Percentiles rank a stretch among this genome's conserved stretches.
phyloP scores from a whole-genome alignment of 2,329 filamentous ascomycete genomes.

The Alternaria postmessia region DNA sequence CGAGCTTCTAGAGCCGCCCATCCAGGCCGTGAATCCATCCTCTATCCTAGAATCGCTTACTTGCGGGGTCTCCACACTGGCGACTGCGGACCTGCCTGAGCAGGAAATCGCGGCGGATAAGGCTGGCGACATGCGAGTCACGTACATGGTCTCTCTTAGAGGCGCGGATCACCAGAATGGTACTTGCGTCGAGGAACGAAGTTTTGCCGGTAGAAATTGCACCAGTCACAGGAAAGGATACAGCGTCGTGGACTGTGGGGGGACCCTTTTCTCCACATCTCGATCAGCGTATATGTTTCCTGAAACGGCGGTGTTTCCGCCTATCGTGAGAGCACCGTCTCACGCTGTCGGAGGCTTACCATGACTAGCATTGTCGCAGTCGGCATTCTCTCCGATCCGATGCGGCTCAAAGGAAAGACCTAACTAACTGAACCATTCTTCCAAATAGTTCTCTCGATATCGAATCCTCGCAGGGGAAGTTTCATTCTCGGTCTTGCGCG shows the following conservation, averaged over 20 bases:
- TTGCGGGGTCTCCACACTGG: slow-evolving; percentile 18
- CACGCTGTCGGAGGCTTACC: not conserved
- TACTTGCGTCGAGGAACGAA: slow-evolving; percentile 5
- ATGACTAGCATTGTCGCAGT: not conserved
- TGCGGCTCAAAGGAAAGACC: slow-evolving; percentile 10
- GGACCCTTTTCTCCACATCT: slow-evolving; percentile 9
- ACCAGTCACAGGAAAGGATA: slow-evolving; percentile 12
- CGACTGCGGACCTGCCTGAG: slow-evolving; percentile 14
- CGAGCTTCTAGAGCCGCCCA: slow-evolving; percentile 23
- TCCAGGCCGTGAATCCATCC: slow-evolving; percentile 17
- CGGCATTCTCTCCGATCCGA: slow-evolving; percentile 14
- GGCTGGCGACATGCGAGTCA: slow-evolving; percentile 15
- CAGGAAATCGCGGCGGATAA: slow-evolving; percentile 16
- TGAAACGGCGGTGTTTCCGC: not conserved
- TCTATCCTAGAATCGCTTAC: slow-evolving; percentile 11
- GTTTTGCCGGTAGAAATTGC: slow-evolving; percentile 14
- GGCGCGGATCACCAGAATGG: not conserved
- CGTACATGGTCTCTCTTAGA: not conserved
- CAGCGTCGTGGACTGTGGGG: slow-evolving; percentile 12
- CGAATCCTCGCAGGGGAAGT: not conserved
- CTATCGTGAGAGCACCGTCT: not conserved
- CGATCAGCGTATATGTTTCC: slow-evolving; percentile 9
- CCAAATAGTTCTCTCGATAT: not conserved
- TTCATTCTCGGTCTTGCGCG: not conserved
- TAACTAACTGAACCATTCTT: not conserved